Percentiles rank a stretch among this genome's conserved stretches.
Conservation (phyloP, 768 basidiomycete genomes). For the Imleria badia region DNA sequence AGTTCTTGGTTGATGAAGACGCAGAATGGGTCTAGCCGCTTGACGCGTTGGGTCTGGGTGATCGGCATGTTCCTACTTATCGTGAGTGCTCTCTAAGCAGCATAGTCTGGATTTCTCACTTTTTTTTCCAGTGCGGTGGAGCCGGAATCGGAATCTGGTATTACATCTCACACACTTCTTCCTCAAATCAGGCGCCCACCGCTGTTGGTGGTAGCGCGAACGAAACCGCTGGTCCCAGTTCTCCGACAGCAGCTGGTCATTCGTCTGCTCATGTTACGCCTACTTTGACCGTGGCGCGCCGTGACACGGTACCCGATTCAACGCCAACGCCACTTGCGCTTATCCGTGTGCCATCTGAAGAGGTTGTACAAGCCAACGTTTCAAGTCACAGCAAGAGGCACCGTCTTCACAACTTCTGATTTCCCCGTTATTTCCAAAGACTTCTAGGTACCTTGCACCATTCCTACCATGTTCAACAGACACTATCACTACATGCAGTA, state of each 20-base stretch:
- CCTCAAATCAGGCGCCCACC: conserved; percentile 52
- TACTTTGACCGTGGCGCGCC: conserved; percentile 56
- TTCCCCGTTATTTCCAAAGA: not conserved
- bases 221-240: conserved; percentile 33
- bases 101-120: not conserved
- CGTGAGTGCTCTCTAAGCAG: conserved; percentile 33
- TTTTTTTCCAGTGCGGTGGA: conserved; percentile 41
- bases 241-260: conserved; percentile 14
- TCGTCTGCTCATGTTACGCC: conserved; percentile 50
- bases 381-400: conserved; percentile 14
- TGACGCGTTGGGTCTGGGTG: conserved; percentile 71
- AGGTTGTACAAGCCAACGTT: not conserved
- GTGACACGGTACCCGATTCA: conserved; percentile 23
- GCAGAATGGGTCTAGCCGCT: conserved; percentile 46
- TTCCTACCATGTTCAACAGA: conserved; percentile 2
- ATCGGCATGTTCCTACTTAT: conserved; percentile 58
- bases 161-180: conserved; percentile 52
- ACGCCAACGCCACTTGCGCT: conserved; percentile 11
- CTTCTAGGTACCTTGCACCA: not conserved
- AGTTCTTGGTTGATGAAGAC: conserved; percentile 73
- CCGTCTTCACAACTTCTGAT: conserved; percentile 11
- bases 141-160: conserved; percentile 60
- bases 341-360: conserved; percentile 9
- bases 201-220: conserved; percentile 64
- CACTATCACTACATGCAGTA: conserved; percentile 4